Conservation (phyloP, 257 asterid genomes). For the Solanum stenotomum region DNA sequence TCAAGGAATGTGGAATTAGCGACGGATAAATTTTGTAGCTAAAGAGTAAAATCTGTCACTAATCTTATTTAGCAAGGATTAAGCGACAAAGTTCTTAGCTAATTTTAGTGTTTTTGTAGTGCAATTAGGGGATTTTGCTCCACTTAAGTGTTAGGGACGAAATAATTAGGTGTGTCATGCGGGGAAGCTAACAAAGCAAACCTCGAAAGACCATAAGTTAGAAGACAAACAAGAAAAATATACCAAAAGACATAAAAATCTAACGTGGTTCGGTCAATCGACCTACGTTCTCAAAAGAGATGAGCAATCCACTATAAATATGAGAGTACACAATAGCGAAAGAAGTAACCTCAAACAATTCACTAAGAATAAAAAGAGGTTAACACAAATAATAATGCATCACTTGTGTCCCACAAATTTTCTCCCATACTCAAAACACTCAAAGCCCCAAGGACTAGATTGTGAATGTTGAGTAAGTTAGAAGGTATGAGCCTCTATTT, state of each 20-base stretch:
- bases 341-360: not conserved
- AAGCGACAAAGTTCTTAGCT: not conserved
- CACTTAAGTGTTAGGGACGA: not conserved
- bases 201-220: not conserved
- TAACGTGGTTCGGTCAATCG: not conserved
- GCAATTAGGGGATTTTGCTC: not conserved
- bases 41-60: not conserved
- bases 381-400: not conserved
- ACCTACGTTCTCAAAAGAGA: not conserved
- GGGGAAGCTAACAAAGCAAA: not conserved
- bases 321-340: not conserved
- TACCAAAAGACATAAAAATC: too few species aligned
- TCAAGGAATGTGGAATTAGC: not conserved
- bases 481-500: not conserved
- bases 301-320: too few species aligned
- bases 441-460: not conserved
- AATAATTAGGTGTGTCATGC: not conserved
- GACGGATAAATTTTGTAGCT: not conserved
- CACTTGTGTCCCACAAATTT: not conserved
- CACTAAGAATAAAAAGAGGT: not conserved
- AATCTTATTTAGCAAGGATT: not conserved
- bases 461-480: not conserved
- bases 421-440: not conserved
- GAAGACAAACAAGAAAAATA: not conserved
- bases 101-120: not conserved